A percentile compares a stretch with the other conserved stretches of the same genome.
phyloP scores from a whole-genome alignment of 179 eudicot species.

The Patellifolia procumbens region DNA sequence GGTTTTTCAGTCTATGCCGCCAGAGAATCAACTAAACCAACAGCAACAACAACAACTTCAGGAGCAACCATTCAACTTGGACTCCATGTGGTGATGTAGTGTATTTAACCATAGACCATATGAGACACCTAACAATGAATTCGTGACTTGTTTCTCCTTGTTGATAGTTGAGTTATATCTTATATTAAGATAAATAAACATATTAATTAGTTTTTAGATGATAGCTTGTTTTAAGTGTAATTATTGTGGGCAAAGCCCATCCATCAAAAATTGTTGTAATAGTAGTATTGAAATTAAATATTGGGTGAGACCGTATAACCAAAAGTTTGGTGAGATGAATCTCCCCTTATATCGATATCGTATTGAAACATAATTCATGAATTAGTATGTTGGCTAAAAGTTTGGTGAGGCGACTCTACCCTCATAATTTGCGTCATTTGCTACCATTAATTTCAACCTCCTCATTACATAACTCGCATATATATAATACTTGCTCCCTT shows the following conservation, averaged over 20 bases:
- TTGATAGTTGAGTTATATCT: constrained; percentile 8
- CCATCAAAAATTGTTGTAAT: not conserved
- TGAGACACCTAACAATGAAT: constrained; percentile 14
- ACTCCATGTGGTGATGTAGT: constrained; percentile 76
- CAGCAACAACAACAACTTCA: constrained; percentile 31
- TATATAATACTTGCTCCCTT: too few relatives aligned
- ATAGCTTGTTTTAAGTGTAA: constrained; percentile 9
- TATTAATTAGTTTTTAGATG: not conserved
- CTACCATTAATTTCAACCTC: too few relatives aligned
- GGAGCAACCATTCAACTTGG: constrained; percentile 73
- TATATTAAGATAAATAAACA: not conserved
- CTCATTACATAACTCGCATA: too few relatives aligned
- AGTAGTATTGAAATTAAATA: too few relatives aligned
- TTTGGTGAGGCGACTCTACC: too few relatives aligned
- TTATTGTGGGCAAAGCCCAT: constrained; percentile 25
- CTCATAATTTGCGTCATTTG: too few relatives aligned
- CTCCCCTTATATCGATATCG: too few relatives aligned
- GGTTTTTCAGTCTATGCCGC: constrained; percentile 39
- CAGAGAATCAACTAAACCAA: constrained; percentile 31
- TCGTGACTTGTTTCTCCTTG: not conserved
- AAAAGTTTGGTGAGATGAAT: too few relatives aligned
- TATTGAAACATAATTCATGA: too few relatives aligned
- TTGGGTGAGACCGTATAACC: too few relatives aligned
- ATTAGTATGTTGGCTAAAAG: too few relatives aligned
- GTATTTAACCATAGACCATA: too few relatives aligned